Evolutionary conservation across 140 eudicot genomes (phyloP).

Genomic region (Anethum foeniculum): DNA sequence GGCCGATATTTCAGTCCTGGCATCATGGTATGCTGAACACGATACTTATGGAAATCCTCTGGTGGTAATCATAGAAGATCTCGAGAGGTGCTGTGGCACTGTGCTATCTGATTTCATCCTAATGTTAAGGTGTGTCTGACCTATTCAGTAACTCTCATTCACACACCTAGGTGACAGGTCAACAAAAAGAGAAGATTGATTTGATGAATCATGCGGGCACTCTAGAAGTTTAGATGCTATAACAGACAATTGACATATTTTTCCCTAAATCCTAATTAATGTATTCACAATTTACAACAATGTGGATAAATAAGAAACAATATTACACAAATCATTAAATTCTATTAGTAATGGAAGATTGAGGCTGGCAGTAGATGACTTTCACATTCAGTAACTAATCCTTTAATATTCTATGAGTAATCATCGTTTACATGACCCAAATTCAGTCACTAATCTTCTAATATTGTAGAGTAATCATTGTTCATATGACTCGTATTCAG

Average conservation of each 20-base stretch:
- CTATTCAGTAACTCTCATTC: neutral
- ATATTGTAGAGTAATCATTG: neutral
- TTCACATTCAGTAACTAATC: neutral
- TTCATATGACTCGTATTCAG: neutral
- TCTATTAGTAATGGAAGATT: neutral
- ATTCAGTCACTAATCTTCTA: neutral
- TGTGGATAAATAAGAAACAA: neutral
- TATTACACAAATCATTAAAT: neutral
- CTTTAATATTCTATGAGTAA: neutral
- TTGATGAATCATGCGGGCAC: neutral
- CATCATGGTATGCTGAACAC: slow-evolving; percentile 83
- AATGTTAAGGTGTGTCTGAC: slow-evolving; percentile 55
- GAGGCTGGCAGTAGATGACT: neutral
- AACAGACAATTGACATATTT: neutral
- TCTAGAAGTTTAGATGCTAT: neutral
- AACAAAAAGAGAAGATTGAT: neutral
- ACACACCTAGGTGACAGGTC: no score
- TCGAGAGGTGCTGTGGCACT: slow-evolving; percentile 73
- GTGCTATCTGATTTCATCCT: slow-evolving; percentile 81
- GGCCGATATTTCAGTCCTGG: slow-evolving; percentile 68
- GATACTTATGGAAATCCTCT: slow-evolving; percentile 44
- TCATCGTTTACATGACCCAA: neutral
- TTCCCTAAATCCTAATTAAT: neutral
- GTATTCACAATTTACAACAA: neutral
- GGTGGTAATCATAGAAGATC: slow-evolving; percentile 71